phyloP scores from a whole-genome alignment of 768 basidiomycete species.

The Leccinellum albellum region DNA sequence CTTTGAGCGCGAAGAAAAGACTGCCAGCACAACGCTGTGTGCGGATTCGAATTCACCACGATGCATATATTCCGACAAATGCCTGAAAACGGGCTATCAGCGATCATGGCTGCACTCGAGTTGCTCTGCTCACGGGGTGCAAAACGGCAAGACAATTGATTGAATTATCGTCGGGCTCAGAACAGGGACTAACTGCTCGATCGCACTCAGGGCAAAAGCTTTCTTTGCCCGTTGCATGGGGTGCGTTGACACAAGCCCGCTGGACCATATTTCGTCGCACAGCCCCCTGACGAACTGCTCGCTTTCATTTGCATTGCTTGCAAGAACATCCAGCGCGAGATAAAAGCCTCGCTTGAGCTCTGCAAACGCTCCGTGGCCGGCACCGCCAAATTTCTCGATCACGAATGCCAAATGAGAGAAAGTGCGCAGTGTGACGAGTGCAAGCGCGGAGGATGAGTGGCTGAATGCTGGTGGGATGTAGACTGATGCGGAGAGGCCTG shows the following conservation, averaged over 20 bases:
- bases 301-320: slow-evolving; percentile 35
- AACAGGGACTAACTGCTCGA: slow-evolving; percentile 73
- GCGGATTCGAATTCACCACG: slow-evolving; percentile 84
- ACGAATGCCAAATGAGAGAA: slow-evolving; percentile 72
- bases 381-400: slow-evolving; percentile 75
- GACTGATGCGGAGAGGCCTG: slow-evolving; percentile 51
- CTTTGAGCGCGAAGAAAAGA: slow-evolving; percentile 62
- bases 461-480: slow-evolving; percentile 44
- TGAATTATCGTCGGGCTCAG: slow-evolving; percentile 52
- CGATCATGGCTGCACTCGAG: neutral
- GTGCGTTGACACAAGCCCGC: slow-evolving; percentile 21
- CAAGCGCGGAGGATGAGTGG: slow-evolving; percentile 44
- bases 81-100: slow-evolving; percentile 36
- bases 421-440: slow-evolving; percentile 50
- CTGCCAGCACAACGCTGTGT: slow-evolving; percentile 76
- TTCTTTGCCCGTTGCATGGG: slow-evolving; percentile 34
- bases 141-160: slow-evolving; percentile 54
- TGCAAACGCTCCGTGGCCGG: slow-evolving; percentile 51
- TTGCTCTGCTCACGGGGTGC: slow-evolving; percentile 53
- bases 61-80: slow-evolving; percentile 52
- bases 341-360: slow-evolving; percentile 77
- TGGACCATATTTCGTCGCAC: slow-evolving; percentile 29
- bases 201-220: slow-evolving; percentile 67
- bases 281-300: slow-evolving; percentile 38
- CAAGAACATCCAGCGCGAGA: slow-evolving; percentile 70